Conservation (phyloP, 2,329 filamentous ascomycete genomes). For the Aspergillus hiratsukae region DNA sequence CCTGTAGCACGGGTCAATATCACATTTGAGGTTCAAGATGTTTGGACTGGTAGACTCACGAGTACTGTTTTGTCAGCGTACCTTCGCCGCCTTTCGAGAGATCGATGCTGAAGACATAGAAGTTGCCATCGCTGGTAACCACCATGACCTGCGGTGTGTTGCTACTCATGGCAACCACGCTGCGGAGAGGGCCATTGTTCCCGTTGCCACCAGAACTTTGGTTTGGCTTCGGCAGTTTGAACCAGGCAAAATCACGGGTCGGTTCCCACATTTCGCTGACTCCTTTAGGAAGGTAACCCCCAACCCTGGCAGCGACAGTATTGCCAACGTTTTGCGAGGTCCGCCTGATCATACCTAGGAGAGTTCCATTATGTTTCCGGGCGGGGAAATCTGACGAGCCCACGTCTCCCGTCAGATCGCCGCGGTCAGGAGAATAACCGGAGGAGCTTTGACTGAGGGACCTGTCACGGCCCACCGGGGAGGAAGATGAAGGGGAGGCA, state of each 20-base stretch:
- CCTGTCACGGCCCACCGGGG: constrained; percentile 21
- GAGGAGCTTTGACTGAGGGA: constrained; percentile 23
- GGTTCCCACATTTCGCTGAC: constrained; percentile 99
- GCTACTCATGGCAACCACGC: constrained; percentile 96
- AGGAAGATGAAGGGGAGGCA: constrained; percentile 21
- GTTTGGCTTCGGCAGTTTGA: constrained; percentile 72
- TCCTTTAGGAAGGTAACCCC: constrained; percentile 85
- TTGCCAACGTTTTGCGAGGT: constrained; percentile 93
- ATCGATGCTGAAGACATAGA: constrained; percentile 93
- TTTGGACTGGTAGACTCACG: constrained; percentile 56
- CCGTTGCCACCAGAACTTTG: constrained; percentile 34
- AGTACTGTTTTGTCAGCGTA: constrained; percentile 83
- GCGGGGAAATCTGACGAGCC: constrained; percentile 31
- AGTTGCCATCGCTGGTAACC: constrained; percentile 90
- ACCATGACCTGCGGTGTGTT: constrained; percentile 97
- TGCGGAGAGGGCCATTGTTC: constrained; percentile 61
- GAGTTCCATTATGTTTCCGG: constrained; percentile 63
- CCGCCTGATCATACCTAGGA: constrained; percentile 85
- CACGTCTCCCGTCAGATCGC: constrained; percentile 27
- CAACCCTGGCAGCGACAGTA: constrained; percentile 80
- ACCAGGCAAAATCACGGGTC: constrained; percentile 88
- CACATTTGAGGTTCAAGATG: background rate
- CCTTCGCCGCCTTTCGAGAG: constrained; percentile 93
- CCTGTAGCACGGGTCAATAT: constrained; percentile 20
- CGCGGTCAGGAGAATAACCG: constrained; percentile 25